phyloP scores from a whole-genome alignment of 2,329 filamentous ascomycete species.

The Helotiales sp. region DNA sequence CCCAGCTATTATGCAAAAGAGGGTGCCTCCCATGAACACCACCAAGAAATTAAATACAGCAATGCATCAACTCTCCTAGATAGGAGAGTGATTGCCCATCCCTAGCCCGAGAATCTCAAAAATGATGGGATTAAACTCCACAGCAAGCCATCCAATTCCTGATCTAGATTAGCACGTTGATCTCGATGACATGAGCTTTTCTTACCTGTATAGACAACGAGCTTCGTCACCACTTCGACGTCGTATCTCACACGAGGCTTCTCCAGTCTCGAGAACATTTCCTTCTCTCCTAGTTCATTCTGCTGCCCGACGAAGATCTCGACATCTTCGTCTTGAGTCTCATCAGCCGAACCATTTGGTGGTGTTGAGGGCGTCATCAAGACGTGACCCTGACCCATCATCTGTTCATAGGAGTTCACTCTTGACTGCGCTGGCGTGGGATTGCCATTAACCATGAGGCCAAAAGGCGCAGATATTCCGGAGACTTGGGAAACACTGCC shows the following conservation, averaged over 20 bases:
- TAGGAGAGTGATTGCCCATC: constrained; percentile 28
- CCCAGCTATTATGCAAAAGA: constrained; percentile 1
- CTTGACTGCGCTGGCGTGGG: constrained; percentile 45
- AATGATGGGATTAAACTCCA: constrained; percentile 44
- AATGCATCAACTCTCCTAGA: background rate
- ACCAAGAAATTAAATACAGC: background rate
- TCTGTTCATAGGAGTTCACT: constrained; percentile 66
- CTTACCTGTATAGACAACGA: constrained; percentile 88
- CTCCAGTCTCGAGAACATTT: constrained; percentile 82
- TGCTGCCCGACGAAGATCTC: constrained; percentile 44
- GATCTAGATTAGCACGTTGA: constrained; percentile 12
- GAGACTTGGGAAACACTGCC: constrained; percentile 30
- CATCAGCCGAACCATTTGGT: constrained; percentile 35
- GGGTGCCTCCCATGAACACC: background rate
- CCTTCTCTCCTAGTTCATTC: constrained; percentile 60
- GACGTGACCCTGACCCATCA: constrained; percentile 69
- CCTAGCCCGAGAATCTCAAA: constrained; percentile 44
- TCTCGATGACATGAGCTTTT: constrained; percentile 3
- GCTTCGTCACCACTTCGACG: constrained; percentile 96
- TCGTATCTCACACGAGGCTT: constrained; percentile 92
- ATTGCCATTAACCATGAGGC: constrained; percentile 37
- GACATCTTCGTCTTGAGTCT: constrained; percentile 37
- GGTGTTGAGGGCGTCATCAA: constrained; percentile 34
- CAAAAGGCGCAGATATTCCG: constrained; percentile 49
- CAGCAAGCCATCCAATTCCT: constrained; percentile 83